Evolutionary conservation across 2,329 filamentous ascomycete species (phyloP).

Genomic region (Onygenales sp.): DNA sequence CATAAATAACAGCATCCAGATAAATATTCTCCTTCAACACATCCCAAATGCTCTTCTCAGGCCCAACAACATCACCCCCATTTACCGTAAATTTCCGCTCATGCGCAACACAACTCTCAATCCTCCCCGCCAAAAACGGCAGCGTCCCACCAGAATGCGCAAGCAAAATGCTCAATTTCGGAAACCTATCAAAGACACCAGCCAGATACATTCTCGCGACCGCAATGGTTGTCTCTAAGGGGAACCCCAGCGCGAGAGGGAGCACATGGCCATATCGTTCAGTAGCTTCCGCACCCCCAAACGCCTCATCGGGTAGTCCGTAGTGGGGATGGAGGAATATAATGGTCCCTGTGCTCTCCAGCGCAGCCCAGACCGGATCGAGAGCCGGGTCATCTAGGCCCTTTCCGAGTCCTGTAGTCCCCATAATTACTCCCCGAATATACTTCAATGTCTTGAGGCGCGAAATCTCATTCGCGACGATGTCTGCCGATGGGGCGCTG

Average conservation of each 20-base stretch:
- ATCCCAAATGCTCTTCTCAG: slow-evolving; percentile 53
- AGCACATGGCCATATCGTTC: slow-evolving; percentile 79
- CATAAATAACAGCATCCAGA: slow-evolving; percentile 59
- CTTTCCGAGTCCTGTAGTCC: slow-evolving; percentile 68
- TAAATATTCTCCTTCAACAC: slow-evolving; percentile 68
- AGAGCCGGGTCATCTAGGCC: slow-evolving; percentile 71
- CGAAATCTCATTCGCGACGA: slow-evolving; percentile 53
- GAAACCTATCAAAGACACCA: slow-evolving; percentile 71
- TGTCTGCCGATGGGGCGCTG: slow-evolving; percentile 52
- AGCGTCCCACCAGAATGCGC: slow-evolving; percentile 84
- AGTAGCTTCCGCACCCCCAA: slow-evolving; percentile 61
- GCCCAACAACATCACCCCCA: slow-evolving; percentile 51
- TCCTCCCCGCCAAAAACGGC: slow-evolving; percentile 77
- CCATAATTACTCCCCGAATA: slow-evolving; percentile 79
- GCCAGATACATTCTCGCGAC: slow-evolving; percentile 80
- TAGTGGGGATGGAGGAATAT: slow-evolving; percentile 91
- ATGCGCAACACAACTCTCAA: slow-evolving; percentile 79
- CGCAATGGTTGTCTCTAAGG: slow-evolving; percentile 86
- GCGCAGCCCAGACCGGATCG: slow-evolving; percentile 60
- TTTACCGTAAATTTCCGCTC: slow-evolving; percentile 64
- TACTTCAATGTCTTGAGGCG: slow-evolving; percentile 53
- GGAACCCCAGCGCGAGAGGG: slow-evolving; percentile 76
- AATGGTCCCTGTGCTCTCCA: slow-evolving; percentile 55
- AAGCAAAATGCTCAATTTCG: slow-evolving; percentile 60
- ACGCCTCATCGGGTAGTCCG: slow-evolving; percentile 70